Conservation (phyloP, 2,329 filamentous ascomycete genomes). For the Alternaria infectoria region DNA sequence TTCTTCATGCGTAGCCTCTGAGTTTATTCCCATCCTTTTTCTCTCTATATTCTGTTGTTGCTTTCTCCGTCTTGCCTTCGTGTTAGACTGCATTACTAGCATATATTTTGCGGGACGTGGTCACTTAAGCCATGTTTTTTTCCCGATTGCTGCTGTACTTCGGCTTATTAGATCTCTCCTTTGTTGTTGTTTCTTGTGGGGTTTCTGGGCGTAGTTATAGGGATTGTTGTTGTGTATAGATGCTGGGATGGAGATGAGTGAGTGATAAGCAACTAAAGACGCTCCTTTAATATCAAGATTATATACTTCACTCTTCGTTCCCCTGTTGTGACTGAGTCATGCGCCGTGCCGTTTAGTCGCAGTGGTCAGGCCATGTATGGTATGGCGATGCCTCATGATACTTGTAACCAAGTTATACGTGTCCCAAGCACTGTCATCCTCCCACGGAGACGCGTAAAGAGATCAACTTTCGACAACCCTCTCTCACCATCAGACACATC, state of each 20-base stretch:
- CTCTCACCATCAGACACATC: background rate
- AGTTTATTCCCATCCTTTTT: background rate
- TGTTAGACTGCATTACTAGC: background rate
- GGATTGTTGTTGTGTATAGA: background rate
- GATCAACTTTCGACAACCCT: background rate
- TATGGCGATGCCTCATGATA: background rate
- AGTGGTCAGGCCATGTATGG: background rate
- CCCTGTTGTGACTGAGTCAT: background rate
- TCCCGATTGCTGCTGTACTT: background rate
- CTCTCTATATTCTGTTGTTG: background rate
- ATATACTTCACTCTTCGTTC: background rate
- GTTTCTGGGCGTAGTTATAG: background rate
- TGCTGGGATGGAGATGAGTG: background rate
- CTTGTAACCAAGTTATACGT: background rate
- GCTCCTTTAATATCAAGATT: slow-evolving; percentile 1
- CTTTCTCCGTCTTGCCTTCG: slow-evolving; percentile 34
- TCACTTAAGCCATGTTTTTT: background rate
- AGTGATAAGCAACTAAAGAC: background rate
- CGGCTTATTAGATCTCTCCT: background rate
- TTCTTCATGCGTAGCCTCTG: background rate
- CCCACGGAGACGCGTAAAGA: background rate
- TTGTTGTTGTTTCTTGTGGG: background rate
- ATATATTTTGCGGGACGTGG: background rate
- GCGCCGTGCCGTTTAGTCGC: background rate
- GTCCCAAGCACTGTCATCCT: background rate